A percentile compares a stretch with the other conserved stretches of the same genome.
Conservation (phyloP, 164 flowering plant genomes). For the Vitis labrusca region DNA sequence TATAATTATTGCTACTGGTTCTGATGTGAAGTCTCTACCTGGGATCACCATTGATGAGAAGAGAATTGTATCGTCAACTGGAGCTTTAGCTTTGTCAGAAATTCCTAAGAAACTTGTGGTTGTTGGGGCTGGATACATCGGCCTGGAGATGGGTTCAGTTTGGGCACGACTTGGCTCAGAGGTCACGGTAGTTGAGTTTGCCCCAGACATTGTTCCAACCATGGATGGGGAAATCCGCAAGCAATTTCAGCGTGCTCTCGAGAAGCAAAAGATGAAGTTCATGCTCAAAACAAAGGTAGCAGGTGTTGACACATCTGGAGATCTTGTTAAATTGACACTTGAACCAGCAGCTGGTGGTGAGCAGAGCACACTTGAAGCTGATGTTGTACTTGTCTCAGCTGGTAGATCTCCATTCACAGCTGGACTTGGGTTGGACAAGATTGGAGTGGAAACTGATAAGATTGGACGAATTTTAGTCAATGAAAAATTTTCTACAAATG, state of each 20-base stretch:
- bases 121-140: slow-evolving; percentile 91
- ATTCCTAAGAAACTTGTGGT: slow-evolving; percentile 87
- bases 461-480: slow-evolving; percentile 68
- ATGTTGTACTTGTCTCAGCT: slow-evolving; percentile 89
- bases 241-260: slow-evolving; percentile 81
- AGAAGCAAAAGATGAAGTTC: slow-evolving; percentile 90
- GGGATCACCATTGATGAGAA: slow-evolving; percentile 86
- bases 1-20: slow-evolving; percentile 90
- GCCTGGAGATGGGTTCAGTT: slow-evolving; percentile 93
- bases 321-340: slow-evolving; percentile 66
- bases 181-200: slow-evolving; percentile 89
- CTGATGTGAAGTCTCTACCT: slow-evolving; percentile 87
- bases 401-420: slow-evolving; percentile 77
- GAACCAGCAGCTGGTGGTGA: slow-evolving; percentile 92
- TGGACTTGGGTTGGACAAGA: slow-evolving; percentile 72
- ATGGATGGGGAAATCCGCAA: slow-evolving; percentile 85
- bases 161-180: slow-evolving; percentile 90
- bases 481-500: slow-evolving; percentile 59
- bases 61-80: slow-evolving; percentile 91
- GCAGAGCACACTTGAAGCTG: slow-evolving; percentile 76
- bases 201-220: slow-evolving; percentile 77
- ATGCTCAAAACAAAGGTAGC: slow-evolving; percentile 90
- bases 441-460: slow-evolving; percentile 86
- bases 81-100: slow-evolving; percentile 73
- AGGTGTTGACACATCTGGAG: slow-evolving; percentile 66